phyloP scores from a whole-genome alignment of 2,329 filamentous ascomycete genomes.

The Penicillium polonicum region DNA sequence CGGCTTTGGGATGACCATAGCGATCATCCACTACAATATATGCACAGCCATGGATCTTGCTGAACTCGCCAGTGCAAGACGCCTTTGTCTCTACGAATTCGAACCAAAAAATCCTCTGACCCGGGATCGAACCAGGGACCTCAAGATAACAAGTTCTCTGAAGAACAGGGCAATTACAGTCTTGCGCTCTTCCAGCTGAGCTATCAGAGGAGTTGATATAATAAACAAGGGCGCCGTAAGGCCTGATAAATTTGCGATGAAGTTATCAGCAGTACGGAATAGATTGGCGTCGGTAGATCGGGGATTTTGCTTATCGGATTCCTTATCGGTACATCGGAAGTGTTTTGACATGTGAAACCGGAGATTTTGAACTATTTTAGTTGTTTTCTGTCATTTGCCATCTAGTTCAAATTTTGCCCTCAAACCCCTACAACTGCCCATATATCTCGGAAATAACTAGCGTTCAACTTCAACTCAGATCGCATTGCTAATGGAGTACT shows the following conservation, averaged over 20 bases:
- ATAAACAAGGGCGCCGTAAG: accelerated
- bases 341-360: conserved; percentile 1
- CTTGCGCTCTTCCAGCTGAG: conserved; percentile 4
- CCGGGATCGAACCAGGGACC: conserved; percentile 1
- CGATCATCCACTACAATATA: not conserved
- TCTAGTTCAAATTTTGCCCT: not conserved
- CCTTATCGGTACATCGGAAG: not conserved
- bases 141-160: not conserved
- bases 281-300: not conserved
- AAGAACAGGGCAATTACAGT: not conserved
- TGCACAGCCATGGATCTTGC: not conserved
- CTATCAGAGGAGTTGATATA: not conserved
- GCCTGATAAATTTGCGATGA: not conserved
- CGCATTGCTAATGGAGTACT: conserved; percentile 19
- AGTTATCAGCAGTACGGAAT: not conserved
- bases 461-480: not conserved
- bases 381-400: not conserved
- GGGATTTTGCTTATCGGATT: not conserved
- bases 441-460: not conserved
- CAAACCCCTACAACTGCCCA: not conserved
- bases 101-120: not conserved
- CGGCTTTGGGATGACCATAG: not conserved
- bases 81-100: not conserved
- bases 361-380: not conserved
- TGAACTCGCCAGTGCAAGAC: not conserved